Base-by-base conservation (phyloP, 257 asterid species). In the Primulina tabacum region DNA sequence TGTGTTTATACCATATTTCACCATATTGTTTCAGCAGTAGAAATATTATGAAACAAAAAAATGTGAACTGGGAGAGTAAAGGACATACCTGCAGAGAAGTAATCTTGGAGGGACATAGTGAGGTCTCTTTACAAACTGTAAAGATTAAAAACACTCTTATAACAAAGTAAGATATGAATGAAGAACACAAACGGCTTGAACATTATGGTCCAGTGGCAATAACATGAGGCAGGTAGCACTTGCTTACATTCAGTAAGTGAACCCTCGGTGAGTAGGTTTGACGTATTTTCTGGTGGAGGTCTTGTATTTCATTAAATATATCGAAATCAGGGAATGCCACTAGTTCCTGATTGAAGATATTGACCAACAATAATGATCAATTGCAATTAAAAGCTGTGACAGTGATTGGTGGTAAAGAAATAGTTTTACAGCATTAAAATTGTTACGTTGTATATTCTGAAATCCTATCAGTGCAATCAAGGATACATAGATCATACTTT, bases 51-150 rank as follows among this genome's bases (percentile, higher is more conserved):
- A 56, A 35, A 43, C 53, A 66, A 64, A 29, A 70, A 57, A 10
- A 58, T 35, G 60, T 26, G 70, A 73, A 63, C 43, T 64, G 59
- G 52, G 71, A 7, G 32, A 62, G 43, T 65, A 56, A 73, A 58
- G 43, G 37, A 70, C 74, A 71, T 77, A 93, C 99, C 96, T 83
- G 85, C 83, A 83, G 67, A 85, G 73, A 74, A 93, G 92, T 68
- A 90, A 81, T 81, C 96, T 87, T 57, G 95, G 90, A 0, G 97
- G 92, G 70, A 86, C 84, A 79, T 79, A 82, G 70, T 43, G 77
- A 69, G 95, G 87, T 82, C 89, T 84, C 80, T 84, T 89, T 76
- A 83, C 94, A 75, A 93, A 83, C 97, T 93, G 90, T 71, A 76
- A 76, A 68, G 18, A 43, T 43, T 40, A 6, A 9, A 69, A 58